These are phyloP conservation scores for Lentinula aciculospora DNA, from an alignment of 768 basidiomycete species.

Conservation along the genomic window DNA sequence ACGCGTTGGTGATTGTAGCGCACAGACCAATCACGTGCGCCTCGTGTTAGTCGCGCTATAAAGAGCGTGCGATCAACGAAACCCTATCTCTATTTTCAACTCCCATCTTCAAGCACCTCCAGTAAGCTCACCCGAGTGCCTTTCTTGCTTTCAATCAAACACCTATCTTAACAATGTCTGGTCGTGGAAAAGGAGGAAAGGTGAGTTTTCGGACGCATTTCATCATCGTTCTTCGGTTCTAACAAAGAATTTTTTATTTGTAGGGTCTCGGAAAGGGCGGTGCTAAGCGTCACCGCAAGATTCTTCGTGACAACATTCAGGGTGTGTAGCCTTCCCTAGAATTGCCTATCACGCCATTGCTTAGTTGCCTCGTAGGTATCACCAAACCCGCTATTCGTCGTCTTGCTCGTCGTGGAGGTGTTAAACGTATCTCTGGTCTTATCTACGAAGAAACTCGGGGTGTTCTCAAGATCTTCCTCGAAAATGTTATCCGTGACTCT, in stretches of 20 bases:
- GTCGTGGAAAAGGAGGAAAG: conserved; percentile 8
- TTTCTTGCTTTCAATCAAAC: too few species aligned
- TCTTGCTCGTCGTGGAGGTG: conserved; percentile 9
- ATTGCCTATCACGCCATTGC: background rate
- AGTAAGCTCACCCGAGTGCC: too few species aligned
- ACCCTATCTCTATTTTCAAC: background rate
- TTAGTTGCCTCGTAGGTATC: background rate
- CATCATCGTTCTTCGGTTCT: background rate
- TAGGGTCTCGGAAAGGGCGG: conserved; percentile 8
- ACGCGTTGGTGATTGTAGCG: background rate
- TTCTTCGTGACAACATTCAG: conserved; percentile 9
- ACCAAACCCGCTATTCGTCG: conserved; percentile 8
- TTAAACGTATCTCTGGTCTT: conserved; percentile 6
- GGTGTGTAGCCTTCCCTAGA: background rate
- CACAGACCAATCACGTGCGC: background rate
- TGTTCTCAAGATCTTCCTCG: conserved; percentile 5
- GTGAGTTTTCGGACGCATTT: background rate
- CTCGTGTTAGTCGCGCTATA: background rate
- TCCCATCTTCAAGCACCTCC: background rate
- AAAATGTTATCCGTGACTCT: conserved; percentile 6
- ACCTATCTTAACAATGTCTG: conserved; percentile 1
- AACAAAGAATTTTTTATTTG: background rate
- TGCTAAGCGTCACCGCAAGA: conserved; percentile 8
- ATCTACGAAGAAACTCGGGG: conserved; percentile 7
- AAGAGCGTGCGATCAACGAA: background rate